Evolutionary conservation across 108 stramenopile genomes (phyloP).

Genomic region (Discostella stelligeroides): DNA sequence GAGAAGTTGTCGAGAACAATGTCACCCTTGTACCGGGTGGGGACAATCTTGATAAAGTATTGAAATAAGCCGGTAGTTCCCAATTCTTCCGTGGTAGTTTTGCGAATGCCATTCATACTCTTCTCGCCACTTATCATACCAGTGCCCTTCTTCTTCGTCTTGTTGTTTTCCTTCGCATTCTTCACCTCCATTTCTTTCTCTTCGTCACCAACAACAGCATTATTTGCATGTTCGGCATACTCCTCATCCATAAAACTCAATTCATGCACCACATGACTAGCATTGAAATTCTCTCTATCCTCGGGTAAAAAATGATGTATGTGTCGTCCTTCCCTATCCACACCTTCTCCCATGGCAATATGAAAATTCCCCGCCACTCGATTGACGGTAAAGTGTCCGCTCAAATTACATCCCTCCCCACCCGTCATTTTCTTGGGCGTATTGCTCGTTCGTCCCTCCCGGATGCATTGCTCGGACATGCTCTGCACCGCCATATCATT

Average conservation of each 20-base stretch:
- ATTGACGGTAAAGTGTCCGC: conserved; percentile 92
- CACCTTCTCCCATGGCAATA: conserved; percentile 96
- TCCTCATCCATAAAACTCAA: conserved; percentile 85
- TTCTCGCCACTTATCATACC: conserved; percentile 33
- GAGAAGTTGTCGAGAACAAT: no score
- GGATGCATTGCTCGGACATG: conserved; percentile 92
- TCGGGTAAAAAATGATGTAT: conserved; percentile 88
- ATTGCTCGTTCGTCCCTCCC: conserved; percentile 74
- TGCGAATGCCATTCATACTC: conserved; percentile 71
- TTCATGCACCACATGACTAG: conserved; percentile 91
- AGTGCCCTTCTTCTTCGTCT: conserved; percentile 15
- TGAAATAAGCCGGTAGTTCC: conserved; percentile 93
- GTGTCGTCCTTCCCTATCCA: conserved; percentile 92
- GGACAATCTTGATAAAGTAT: conserved; percentile 96
- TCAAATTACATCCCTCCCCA: conserved; percentile 93
- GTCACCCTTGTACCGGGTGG: conserved; percentile 76
- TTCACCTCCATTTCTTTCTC: conserved; percentile 12
- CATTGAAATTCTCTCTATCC: conserved; percentile 92
- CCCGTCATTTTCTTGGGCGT: conserved; percentile 64
- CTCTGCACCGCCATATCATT: conserved; percentile 60
- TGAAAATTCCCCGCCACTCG: conserved; percentile 98
- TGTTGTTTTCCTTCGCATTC: no score
- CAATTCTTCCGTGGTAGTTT: conserved; percentile 68
- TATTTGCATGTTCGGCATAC: conserved; percentile 49
- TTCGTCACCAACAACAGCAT: conserved; percentile 2